phyloP scores from a whole-genome alignment of 1,284 basidiomycete genomes.

The Puccinia coronata region DNA sequence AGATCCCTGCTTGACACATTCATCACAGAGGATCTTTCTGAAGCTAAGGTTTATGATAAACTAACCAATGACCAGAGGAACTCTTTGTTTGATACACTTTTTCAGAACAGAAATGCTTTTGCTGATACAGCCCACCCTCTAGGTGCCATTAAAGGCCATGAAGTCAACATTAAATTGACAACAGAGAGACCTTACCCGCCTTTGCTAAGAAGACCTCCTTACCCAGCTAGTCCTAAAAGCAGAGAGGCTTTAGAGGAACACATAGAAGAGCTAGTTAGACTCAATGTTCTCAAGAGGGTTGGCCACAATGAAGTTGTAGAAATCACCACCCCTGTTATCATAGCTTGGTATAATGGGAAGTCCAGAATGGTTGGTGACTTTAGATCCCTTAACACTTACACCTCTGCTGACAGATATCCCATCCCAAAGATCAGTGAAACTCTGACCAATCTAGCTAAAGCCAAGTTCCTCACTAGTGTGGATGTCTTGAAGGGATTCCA shows the following conservation, averaged over 20 bases:
- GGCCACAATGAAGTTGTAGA: conserved; percentile 5
- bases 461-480: not conserved
- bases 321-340: not conserved
- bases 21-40: not conserved
- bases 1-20: not conserved
- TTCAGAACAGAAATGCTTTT: not conserved
- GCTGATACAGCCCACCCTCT: not conserved
- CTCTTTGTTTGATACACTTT: not conserved
- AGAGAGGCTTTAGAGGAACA: conserved; percentile 2
- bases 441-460: not conserved
- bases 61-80: not conserved
- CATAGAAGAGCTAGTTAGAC: not conserved
- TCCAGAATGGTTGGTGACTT: not conserved
- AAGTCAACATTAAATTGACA: conserved; percentile 6
- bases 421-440: not conserved
- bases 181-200: conserved; percentile 28
- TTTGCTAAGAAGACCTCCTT: conserved; percentile 16
- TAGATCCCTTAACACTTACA: not conserved
- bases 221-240: conserved; percentile 33
- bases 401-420: not conserved
- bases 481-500: no score
- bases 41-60: not conserved
- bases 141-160: conserved; percentile 18
- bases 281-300: not conserved
- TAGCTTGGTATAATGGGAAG: not conserved